phyloP scores from a whole-genome alignment of 2,329 filamentous ascomycete genomes.

The Ophiostoma montium region DNA sequence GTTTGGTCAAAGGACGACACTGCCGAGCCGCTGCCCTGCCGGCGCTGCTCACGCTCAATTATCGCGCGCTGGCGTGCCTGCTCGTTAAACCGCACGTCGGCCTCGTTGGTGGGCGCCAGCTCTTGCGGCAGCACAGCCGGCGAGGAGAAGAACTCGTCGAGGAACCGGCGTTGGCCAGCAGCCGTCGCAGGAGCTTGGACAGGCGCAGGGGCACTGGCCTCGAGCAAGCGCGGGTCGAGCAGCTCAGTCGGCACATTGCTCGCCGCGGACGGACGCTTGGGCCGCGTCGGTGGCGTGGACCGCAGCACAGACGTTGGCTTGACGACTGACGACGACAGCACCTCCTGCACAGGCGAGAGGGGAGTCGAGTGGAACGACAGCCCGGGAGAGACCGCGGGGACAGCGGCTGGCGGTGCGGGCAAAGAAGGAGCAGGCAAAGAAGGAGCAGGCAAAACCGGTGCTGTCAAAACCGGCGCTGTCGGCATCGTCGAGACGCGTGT shows the following conservation, averaged over 20 bases:
- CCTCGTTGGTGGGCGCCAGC: conserved; percentile 10
- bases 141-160: conserved; percentile 39
- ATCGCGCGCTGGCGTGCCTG: conserved; percentile 2
- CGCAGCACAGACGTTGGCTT: neutral
- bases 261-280: neutral
- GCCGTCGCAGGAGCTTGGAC: neutral
- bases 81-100: conserved; percentile 10
- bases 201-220: neutral
- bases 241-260: too few relatives aligned
- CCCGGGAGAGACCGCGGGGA: neutral
- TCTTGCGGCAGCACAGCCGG: conserved; percentile 28
- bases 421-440: neutral
- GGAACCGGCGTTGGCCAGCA: neutral
- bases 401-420: neutral
- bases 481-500: conserved; percentile 18
- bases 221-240: neutral
- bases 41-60: neutral
- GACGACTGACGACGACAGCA: neutral
- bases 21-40: neutral
- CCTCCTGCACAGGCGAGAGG: neutral
- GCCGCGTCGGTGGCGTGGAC: neutral
- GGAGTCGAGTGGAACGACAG: neutral
- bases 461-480: neutral
- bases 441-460: neutral
- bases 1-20: neutral